Base-by-base conservation (phyloP, 345 rosid species). In the Eucalyptus sp. region DNA sequence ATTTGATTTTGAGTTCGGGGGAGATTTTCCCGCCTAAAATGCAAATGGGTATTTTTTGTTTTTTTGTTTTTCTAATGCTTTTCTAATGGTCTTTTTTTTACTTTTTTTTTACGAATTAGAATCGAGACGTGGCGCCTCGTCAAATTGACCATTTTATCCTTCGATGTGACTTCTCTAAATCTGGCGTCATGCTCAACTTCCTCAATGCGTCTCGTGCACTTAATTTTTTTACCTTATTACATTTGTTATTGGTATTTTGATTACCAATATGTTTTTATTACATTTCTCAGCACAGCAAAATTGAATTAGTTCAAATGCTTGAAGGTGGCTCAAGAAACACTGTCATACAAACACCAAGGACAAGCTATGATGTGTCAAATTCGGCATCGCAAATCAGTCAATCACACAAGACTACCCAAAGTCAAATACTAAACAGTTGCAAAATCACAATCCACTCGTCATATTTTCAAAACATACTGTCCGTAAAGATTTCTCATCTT, bases 161-260 rank as follows among this genome's bases (percentile, higher is more conserved):
- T 56, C 62, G 2, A 24, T 10, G 62, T 4, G 62, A 24, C 62
- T 10, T 0, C 62, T 4, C 13, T 56, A 56, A 56, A 10, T 56
- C 27, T 25, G 29, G 29, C 62, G 0, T 56, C 62, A 10, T 56
- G 0, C 62, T 56, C 29, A 56, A 56, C 62, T 56, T 1, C 13
- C 0, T 10, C 6, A 25, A 10, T 56, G 27, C 13, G 12, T 56
- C 2, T 1, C 27, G 6, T 24, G 62, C 4, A 0, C 62, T 22
- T 56, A 1, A 56, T 24, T 56, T 24, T 24, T 22, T 56, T 0
- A 2, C 62, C 27, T 56, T 24, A 4, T 22, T 10, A 56, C 62
- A 24, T 56, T 4, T 56, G 62, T 56, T 56, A 56, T 10, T 1
- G 29, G 29, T 56, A 56, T 10, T 56, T 56, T 24, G 13, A 56